Percentiles rank a stretch among this genome's conserved stretches.
Conservation (phyloP, 2,329 filamentous ascomycete species). For the Berkeleyomyces rouxiae region DNA sequence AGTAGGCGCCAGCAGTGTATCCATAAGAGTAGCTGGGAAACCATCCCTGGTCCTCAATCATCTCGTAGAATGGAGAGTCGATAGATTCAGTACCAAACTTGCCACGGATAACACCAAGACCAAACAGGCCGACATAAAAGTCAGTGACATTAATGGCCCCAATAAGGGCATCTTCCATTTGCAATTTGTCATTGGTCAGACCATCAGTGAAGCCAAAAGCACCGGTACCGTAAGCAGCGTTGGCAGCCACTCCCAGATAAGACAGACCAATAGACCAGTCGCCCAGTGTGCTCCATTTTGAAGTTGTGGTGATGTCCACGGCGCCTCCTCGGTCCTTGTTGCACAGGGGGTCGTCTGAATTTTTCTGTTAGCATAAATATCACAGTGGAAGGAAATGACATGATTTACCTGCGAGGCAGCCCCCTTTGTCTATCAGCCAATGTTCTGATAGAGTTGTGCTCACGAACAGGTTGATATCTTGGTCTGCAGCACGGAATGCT, state of each 20-base stretch:
- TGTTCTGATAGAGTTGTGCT: constrained; percentile 56
- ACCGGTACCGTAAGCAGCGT: constrained; percentile 48
- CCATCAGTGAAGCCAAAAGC: constrained; percentile 27
- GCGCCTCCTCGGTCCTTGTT: constrained; percentile 38
- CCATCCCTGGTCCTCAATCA: constrained; percentile 39
- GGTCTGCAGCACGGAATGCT: constrained; percentile 37
- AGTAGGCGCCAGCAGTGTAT: constrained; percentile 60
- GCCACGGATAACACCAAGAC: constrained; percentile 37
- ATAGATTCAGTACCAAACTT: constrained; percentile 33
- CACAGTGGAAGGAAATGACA: neutral
- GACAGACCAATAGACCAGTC: constrained; percentile 42
- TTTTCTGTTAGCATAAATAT: neutral
- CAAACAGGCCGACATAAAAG: constrained; percentile 38
- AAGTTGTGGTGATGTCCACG: constrained; percentile 37
- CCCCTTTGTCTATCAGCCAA: constrained; percentile 46
- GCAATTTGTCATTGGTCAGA: constrained; percentile 23
- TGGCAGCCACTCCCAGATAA: constrained; percentile 40
- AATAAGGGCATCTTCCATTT: constrained; percentile 31
- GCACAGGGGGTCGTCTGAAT: constrained; percentile 34
- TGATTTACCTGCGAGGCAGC: constrained; percentile 34
- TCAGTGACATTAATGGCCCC: constrained; percentile 38
- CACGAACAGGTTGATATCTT: constrained; percentile 28
- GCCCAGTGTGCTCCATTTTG: constrained; percentile 41
- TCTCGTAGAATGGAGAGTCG: constrained; percentile 35
- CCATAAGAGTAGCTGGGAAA: constrained; percentile 61